Percentiles rank a stretch among this genome's conserved stretches.
These are phyloP conservation scores for Chrysopogon serrulatus DNA, from an alignment of 176 grass and related monocot species.

Conservation along the genomic window DNA sequence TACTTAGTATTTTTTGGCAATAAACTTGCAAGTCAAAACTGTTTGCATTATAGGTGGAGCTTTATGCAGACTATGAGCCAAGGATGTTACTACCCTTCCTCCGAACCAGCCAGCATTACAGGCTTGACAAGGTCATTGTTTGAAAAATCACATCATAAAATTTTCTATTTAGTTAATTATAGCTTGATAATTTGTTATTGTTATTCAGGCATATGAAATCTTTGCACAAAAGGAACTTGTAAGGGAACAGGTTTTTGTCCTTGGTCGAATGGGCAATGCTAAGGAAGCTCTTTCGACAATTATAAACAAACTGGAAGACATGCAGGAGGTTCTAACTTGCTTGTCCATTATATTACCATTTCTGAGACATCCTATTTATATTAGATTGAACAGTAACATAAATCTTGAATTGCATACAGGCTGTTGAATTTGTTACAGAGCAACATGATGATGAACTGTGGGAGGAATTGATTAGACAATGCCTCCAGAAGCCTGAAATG, in stretches of 20 bases:
- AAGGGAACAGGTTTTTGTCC: conserved; percentile 78
- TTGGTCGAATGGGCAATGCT: conserved; percentile 93
- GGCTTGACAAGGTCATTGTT: conserved; percentile 75
- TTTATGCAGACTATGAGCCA: conserved; percentile 95
- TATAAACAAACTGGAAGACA: conserved; percentile 89
- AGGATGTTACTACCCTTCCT: conserved; percentile 88
- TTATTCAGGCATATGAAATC: conserved; percentile 92
- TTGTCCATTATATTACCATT: not conserved
- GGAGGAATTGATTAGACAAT: conserved; percentile 90
- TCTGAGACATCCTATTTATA: not conserved
- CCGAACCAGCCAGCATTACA: conserved; percentile 89
- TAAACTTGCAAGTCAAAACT: conserved; percentile 18
- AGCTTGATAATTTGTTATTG: not conserved
- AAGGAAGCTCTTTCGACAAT: conserved; percentile 86
- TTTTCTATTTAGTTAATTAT: conserved; percentile 5
- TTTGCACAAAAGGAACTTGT: conserved; percentile 69
- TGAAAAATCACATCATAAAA: not conserved
- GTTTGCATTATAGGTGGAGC: conserved; percentile 58
- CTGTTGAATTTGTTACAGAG: conserved; percentile 91
- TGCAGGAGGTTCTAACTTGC: conserved; percentile 60
- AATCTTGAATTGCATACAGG: conserved; percentile 48
- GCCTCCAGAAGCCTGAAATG: conserved; percentile 93
- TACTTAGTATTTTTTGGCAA: conserved; percentile 10
- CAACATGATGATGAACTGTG: conserved; percentile 96
- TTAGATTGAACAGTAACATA: not conserved